Base-by-base conservation (phyloP, 352 stramenopile genomes). In the Globisporangium sylvaticum region DNA sequence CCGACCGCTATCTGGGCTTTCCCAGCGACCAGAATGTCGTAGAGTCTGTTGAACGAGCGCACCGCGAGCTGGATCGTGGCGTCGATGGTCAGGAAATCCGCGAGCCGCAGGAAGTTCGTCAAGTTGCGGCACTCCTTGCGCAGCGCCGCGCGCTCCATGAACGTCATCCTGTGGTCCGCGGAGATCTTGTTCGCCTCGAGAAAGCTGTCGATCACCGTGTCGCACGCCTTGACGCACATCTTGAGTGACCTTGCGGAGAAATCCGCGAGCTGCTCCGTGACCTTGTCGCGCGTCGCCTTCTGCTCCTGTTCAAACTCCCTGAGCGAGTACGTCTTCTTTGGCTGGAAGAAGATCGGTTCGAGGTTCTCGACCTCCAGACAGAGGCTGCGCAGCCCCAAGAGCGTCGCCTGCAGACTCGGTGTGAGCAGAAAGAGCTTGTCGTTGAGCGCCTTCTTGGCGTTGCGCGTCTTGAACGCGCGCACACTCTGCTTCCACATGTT, bases 111-210 rank as follows among this genome's bases (percentile, higher is more conserved):
- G 65, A 98, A 98, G 46, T 94, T 92, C 2, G 92, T 98, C 22
- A 98, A 72, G 44, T 81, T 92, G 4, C 89, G 88, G 66, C 94
- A 98, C 59, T 98, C 90, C 48, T 93, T 94, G 3, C 94, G 85
- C 46, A 98, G 66, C 3, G 89, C 87, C 1, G 95, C 94, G 20
- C 92, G 79, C 72, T 98, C 95, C 94, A 98, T 98, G 71, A 98
- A 98, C 6, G 93, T 98, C 94, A 98, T 98, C 54, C 96, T 97
- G 73, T 97, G 90, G 55, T 97, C 90, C 0, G 91, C 78, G 0
- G 90, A 86, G 70, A 98, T 98, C 50, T 96, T 94, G 78, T 98
- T 98, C 10, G 77, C 72, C 37, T 79, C 79, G 24, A 98, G 77
- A 57, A 98, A 98, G 15, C 67, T 61, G 64, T 98, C 94, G 24